Evolutionary conservation across 1,284 basidiomycete genomes (phyloP), one percentile per base, ranked within the genome.

Genomic region (Laetiporus sulphureus): DNA sequence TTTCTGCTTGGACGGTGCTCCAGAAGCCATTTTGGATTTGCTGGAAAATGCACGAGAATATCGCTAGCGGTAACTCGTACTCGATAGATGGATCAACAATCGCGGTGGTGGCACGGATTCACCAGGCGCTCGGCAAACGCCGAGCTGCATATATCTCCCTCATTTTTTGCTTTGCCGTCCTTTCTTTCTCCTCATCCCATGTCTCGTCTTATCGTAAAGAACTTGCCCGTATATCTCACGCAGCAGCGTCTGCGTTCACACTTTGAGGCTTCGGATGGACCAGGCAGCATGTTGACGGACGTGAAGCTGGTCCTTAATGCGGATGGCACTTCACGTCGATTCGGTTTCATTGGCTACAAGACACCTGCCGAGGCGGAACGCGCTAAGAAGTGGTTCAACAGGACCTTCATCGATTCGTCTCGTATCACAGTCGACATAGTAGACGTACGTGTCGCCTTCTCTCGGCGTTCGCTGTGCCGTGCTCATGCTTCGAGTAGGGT

Each of bases 331-430:
- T 85, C 86, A 3, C 74, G 95, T 4, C 73, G 90, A 25, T 95
- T 99, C 58, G 95, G 87, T 0, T 99, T 98, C 59, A 75, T 97
- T 5, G 95, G 95, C 0, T 98, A 83, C 71, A 91, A 88, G 62
- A 78, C 80, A 0, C 74, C 85, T 27, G 69, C 74, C 10, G 89
- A 97, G 51, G 95, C 95, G 0, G 49, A 66, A 10, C 73, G 73
- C 12, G 91, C 89, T 0, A 77, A 77, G 59, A 75, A 83, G 34
- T 98, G 88, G 83, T 96, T 91, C 55, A 79, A 96, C 60, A 75
- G 77, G 24, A 91, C 86, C 0, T 98, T 83, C 61, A 68, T 91
- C 38, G 83, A 83, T 45, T 78, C 85, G 27, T 73, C 79, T 25
- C 73, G 84, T 52, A 80, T 97, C 46, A 77, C 66, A 44, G 89